These are phyloP conservation scores for Aspergillus calidoustus DNA, from an alignment of 2,329 filamentous ascomycete genomes.

Conservation along the genomic window DNA sequence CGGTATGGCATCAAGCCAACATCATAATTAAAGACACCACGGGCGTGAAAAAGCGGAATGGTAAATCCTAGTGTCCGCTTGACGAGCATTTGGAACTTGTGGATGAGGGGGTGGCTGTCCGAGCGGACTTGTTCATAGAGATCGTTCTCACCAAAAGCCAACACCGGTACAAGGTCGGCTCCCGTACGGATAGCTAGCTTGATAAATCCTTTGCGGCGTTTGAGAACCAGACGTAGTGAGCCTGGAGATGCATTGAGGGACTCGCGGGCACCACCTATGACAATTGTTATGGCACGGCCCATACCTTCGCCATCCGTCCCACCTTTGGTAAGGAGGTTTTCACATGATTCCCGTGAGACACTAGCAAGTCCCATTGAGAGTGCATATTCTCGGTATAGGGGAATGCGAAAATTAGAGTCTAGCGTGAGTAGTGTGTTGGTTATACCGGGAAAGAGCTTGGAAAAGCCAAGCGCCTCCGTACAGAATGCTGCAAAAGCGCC, in stretches of 20 bases:
- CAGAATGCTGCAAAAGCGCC: constrained; percentile 92
- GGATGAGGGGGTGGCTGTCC: constrained; percentile 75
- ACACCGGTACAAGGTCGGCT: constrained; percentile 90
- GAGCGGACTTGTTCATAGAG: constrained; percentile 88
- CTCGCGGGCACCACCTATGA: constrained; percentile 89
- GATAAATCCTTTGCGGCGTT: constrained; percentile 86
- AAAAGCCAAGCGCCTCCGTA: constrained; percentile 87
- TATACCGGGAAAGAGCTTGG: constrained; percentile 87
- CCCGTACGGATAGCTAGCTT: constrained; percentile 90
- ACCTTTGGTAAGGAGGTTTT: constrained; percentile 81
- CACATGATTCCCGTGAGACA: constrained; percentile 89
- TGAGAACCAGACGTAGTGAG: constrained; percentile 75
- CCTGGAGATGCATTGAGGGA: constrained; percentile 86
- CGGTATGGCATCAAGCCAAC: constrained; percentile 95
- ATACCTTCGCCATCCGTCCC: constrained; percentile 79
- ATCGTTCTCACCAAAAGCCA: constrained; percentile 95
- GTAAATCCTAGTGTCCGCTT: constrained; percentile 92
- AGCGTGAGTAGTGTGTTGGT: constrained; percentile 91
- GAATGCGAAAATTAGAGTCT: constrained; percentile 94
- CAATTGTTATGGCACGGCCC: constrained; percentile 95
- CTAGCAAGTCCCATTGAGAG: constrained; percentile 84
- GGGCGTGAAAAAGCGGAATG: constrained; percentile 83
- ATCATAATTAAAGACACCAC: constrained; percentile 97
- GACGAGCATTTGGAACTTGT: constrained; percentile 79
- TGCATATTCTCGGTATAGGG: constrained; percentile 93